Percentiles rank a stretch among this genome's conserved stretches.
Evolutionary conservation across 2,329 filamentous ascomycete genomes (phyloP).

Genomic region (Calonectria pteridis): DNA sequence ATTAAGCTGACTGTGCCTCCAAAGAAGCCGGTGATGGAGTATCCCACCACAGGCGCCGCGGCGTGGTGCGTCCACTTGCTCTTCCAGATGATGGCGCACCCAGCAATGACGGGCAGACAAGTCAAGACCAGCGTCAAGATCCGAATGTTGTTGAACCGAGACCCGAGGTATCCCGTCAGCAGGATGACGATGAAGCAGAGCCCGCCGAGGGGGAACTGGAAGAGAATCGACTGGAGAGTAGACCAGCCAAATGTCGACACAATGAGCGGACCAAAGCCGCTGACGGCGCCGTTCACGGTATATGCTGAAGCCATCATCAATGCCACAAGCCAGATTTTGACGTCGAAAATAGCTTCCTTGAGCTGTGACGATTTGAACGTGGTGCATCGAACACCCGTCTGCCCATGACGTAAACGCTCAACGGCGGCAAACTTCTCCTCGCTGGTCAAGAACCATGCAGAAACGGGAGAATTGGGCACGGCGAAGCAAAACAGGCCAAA

Average conservation of each 20-base stretch:
- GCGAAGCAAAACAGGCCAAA: constrained; percentile 75
- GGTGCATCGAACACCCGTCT: constrained; percentile 73
- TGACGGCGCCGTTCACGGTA: constrained; percentile 78
- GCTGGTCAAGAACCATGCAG: constrained; percentile 75
- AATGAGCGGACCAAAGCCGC: constrained; percentile 78
- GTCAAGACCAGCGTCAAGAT: constrained; percentile 74
- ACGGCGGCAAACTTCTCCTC: constrained; percentile 75
- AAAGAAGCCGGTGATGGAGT: constrained; percentile 80
- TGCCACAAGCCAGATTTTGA: constrained; percentile 73
- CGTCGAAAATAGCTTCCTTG: constrained; percentile 67
- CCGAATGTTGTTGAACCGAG: constrained; percentile 71
- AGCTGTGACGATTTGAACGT: constrained; percentile 72
- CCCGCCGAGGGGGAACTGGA: constrained; percentile 80
- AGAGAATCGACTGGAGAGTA: constrained; percentile 74
- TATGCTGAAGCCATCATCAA: constrained; percentile 79
- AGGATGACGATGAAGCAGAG: constrained; percentile 77
- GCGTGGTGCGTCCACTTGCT: constrained; percentile 73
- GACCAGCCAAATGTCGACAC: constrained; percentile 78
- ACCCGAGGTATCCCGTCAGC: constrained; percentile 73
- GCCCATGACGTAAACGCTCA: constrained; percentile 71
- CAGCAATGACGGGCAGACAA: constrained; percentile 80
- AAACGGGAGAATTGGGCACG: constrained; percentile 74
- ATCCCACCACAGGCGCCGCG: constrained; percentile 76
- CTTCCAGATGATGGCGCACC: constrained; percentile 82
- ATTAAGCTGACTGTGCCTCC: constrained; percentile 75